Conservation (phyloP, 768 basidiomycete genomes). For the Suillus americanus region DNA sequence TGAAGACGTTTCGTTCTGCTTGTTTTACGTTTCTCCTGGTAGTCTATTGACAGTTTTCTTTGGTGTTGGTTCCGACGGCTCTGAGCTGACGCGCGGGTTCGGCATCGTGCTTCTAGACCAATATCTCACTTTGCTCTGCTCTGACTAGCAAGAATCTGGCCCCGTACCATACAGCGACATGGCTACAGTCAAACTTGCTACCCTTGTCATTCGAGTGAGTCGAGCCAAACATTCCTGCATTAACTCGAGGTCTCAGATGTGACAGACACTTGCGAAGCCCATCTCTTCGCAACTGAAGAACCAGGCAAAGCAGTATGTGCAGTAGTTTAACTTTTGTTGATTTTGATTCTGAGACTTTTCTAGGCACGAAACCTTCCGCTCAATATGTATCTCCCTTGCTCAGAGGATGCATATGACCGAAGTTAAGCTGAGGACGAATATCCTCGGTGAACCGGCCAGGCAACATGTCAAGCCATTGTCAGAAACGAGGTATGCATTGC, state of each 20-base stretch:
- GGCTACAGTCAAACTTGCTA: conserved; percentile 75
- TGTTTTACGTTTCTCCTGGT: neutral
- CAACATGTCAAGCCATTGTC: conserved; percentile 72
- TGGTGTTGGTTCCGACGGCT: neutral
- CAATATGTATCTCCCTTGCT: conserved; percentile 69
- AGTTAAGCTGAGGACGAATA: conserved; percentile 66
- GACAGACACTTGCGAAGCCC: conserved; percentile 81
- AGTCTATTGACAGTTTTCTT: neutral
- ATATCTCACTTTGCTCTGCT: neutral
- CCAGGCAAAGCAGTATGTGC: conserved; percentile 69
- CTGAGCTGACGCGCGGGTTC: neutral
- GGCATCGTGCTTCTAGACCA: neutral
- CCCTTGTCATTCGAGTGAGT: conserved; percentile 72
- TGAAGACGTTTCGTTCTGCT: neutral
- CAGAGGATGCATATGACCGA: conserved; percentile 78
- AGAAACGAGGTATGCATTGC: conserved; percentile 58
- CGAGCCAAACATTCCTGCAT: neutral
- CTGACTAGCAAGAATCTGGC: neutral
- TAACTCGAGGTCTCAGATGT: conserved; percentile 4
- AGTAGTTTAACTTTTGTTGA: neutral
- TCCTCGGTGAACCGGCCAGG: conserved; percentile 73
- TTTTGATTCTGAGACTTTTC: neutral
- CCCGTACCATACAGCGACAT: conserved; percentile 33
- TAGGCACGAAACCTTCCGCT: conserved; percentile 74
- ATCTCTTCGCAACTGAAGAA: conserved; percentile 67